A percentile compares a stretch with the other conserved stretches of the same genome.
phyloP scores from a whole-genome alignment of 345 rosid species.

The Cardamine occulta region DNA sequence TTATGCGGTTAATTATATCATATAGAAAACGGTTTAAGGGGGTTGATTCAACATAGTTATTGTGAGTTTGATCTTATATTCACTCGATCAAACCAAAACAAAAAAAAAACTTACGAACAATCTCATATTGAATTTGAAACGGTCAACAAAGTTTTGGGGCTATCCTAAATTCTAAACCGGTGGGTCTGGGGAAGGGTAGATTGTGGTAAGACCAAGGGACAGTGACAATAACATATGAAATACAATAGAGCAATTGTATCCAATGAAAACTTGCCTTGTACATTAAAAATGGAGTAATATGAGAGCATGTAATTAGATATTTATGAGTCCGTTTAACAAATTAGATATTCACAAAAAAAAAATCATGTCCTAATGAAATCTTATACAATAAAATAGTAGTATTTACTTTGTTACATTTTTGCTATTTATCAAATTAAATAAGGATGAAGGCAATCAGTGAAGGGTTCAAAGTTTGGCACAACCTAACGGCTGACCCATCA shows the following conservation, averaged over 20 bases:
- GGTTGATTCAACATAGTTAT: not conserved
- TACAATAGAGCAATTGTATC: not conserved
- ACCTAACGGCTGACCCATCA: constrained; percentile 27
- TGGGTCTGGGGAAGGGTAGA: not conserved
- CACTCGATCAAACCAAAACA: not conserved
- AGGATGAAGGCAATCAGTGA: constrained; percentile 18
- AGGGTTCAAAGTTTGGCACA: not conserved
- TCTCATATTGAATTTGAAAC: not conserved
- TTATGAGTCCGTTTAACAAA: not conserved
- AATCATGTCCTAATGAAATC: not conserved
- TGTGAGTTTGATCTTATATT: not conserved
- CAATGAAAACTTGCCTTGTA: not conserved
- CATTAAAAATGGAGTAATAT: not conserved
- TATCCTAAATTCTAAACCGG: not conserved
- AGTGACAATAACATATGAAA: not conserved
- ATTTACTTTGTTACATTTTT: not conserved
- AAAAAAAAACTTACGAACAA: not conserved
- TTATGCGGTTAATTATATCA: not conserved
- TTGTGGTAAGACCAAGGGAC: constrained; percentile 7
- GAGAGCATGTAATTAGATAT: not conserved
- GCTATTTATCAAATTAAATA: not conserved
- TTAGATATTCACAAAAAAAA: not conserved
- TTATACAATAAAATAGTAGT: not conserved
- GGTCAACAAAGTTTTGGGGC: not conserved
- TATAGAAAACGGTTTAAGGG: not conserved